A percentile compares a stretch with the other conserved stretches of the same genome.
Evolutionary conservation across 2,329 filamentous ascomycete species (phyloP).

Genomic region (Plectosphaerella plurivora): DNA sequence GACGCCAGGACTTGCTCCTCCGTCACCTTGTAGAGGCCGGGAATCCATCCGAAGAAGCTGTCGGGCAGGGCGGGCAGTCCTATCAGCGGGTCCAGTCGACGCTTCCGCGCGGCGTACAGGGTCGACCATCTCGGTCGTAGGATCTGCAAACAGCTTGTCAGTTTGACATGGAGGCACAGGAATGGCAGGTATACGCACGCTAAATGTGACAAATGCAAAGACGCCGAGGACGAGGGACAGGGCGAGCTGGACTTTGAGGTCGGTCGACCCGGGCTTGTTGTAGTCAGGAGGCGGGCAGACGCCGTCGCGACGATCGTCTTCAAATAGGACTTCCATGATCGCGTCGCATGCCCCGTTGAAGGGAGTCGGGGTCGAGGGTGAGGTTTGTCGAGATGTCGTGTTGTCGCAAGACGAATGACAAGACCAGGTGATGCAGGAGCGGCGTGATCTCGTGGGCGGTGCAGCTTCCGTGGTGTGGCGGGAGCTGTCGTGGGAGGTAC

Average conservation of each 20-base stretch:
- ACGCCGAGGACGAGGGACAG: conserved; percentile 68
- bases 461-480: no score
- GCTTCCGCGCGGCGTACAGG: conserved; percentile 85
- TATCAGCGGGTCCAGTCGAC: conserved; percentile 55
- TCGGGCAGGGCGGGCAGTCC: conserved; percentile 75
- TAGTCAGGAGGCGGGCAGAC: conserved; percentile 5
- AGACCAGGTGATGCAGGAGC: not conserved
- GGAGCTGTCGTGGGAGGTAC: no score
- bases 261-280: conserved; percentile 16
- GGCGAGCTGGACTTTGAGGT: conserved; percentile 60
- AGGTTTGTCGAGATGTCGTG: not conserved
- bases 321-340: conserved; percentile 8
- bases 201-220: conserved; percentile 71
- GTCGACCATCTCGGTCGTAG: conserved; percentile 87
- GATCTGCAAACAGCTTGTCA: conserved; percentile 48
- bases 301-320: conserved; percentile 1
- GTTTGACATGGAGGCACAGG: not conserved
- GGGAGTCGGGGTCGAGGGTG: not conserved
- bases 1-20: conserved; percentile 87
- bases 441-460: not conserved
- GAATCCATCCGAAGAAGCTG: conserved; percentile 90
- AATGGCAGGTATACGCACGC: conserved; percentile 42
- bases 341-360: conserved; percentile 1
- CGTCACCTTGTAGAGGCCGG: conserved; percentile 74
- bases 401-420: conserved; percentile 1